Base-by-base conservation (phyloP, 768 basidiomycete genomes). In the Kwoniella mangroviensis region DNA sequence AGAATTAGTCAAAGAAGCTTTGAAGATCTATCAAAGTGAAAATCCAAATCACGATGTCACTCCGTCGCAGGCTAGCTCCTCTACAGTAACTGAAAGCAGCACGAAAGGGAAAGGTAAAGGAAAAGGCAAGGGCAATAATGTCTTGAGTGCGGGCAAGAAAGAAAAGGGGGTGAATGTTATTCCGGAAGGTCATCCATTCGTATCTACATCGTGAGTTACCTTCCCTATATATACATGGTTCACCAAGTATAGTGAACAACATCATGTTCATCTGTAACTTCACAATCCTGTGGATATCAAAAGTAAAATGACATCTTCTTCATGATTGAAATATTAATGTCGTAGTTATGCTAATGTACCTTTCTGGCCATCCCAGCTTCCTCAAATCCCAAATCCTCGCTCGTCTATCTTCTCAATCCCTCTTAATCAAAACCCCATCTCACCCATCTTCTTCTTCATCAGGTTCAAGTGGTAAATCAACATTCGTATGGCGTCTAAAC, bases 181-280 rank as follows among this genome's bases (percentile, higher is more conserved):
- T 9, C 78, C 78, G 12, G 69, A 70, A 17, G 74, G 69, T 7
- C 78, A 79, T 67, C 75, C 75, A 40, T 79, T 77, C 45, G 54
- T 75, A 6, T 77, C 75, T n/a, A 67, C 72, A 4, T 63, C 65
- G 78, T 79, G 64, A 70, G 78, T 75, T 17, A 11, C 21, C 19
- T 10, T 59, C 1, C 57, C 56, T n/a, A n/a, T 51, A 5, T 51
- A 51, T 51, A 51, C 5, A 21, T 51, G 49, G 15, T 51, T 51
- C 49, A 51, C 4, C 13, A 4, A 15, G n/a, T 51, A 51, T 51
- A 4, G 13, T 15, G 53, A 54, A 3, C 10, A n/a, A 54, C 11
- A 21, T n/a, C 57, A 59, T 10, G 4, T n/a, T 4, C 22, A 28
- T 55, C 15, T 6, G 54, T 22, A 5, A 1, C 54, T 12, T 28